phyloP scores from a whole-genome alignment of 2,329 filamentous ascomycete genomes.

The Exophiala calicioides region DNA sequence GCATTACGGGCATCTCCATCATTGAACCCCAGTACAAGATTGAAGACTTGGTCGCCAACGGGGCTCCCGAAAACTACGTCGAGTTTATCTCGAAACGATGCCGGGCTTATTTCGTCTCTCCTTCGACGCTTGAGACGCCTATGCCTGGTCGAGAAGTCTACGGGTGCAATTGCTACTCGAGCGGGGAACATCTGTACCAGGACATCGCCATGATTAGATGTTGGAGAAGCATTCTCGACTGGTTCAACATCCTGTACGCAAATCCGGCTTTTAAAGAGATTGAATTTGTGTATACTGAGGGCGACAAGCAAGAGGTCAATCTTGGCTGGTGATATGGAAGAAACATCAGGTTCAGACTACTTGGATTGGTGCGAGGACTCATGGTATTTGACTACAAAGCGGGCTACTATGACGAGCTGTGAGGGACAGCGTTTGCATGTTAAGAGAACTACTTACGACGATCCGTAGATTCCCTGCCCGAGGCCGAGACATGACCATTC shows the following conservation, averaged over 20 bases:
- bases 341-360: background rate
- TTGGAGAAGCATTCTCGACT: constrained; percentile 58
- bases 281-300: constrained; percentile 14
- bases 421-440: no score
- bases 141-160: constrained; percentile 57
- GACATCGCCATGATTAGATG: constrained; percentile 65
- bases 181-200: constrained; percentile 59
- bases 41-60: constrained; percentile 32
- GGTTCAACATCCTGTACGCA: constrained; percentile 61
- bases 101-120: constrained; percentile 62
- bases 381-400: no score
- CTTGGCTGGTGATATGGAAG: constrained; percentile 20
- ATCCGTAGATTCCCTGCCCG: no score
- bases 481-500: no score
- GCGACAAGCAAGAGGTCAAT: constrained; percentile 12
- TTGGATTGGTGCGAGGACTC: background rate
- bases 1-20: constrained; percentile 44
- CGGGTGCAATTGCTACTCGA: constrained; percentile 70
- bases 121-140: constrained; percentile 53
- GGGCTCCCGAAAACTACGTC: constrained; percentile 29
- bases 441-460: no score
- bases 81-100: constrained; percentile 53
- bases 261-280: constrained; percentile 44
- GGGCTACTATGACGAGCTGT: no score
- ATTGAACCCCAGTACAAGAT: constrained; percentile 40